Evolutionary conservation across 371 early-diverging fungal species (phyloP).

Genomic region (Lichtheimia corymbifera): DNA sequence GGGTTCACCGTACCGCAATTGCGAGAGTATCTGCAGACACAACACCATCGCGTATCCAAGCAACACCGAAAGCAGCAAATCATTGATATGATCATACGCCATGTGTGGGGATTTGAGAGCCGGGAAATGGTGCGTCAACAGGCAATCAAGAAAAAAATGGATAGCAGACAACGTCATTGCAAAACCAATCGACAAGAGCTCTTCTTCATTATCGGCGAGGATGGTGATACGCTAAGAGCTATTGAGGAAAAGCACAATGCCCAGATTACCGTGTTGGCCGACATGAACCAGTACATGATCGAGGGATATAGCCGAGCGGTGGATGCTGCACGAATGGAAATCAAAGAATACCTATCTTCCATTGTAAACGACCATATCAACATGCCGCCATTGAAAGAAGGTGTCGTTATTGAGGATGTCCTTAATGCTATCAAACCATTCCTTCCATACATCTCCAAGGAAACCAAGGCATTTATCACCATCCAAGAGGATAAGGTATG

Average conservation of each 20-base stretch:
- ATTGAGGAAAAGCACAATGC: conserved; percentile 33
- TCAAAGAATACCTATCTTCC: neutral
- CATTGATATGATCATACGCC: conserved; percentile 16
- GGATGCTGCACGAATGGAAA: conserved; percentile 14
- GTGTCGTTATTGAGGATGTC: neutral
- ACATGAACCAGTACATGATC: conserved; percentile 18
- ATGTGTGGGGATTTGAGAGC: conserved; percentile 28
- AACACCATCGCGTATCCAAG: conserved; percentile 6
- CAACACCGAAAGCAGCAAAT: conserved; percentile 11
- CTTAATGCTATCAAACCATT: neutral
- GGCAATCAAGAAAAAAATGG: conserved; percentile 1
- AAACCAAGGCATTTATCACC: conserved; percentile 25
- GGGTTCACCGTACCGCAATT: conserved; percentile 33
- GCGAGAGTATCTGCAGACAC: conserved; percentile 18
- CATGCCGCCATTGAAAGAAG: neutral
- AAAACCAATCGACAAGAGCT: conserved; percentile 26
- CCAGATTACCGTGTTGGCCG: conserved; percentile 26
- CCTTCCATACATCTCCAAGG: conserved; percentile 19
- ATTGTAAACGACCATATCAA: neutral
- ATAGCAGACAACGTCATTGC: conserved; percentile 12
- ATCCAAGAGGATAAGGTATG: conserved; percentile 26
- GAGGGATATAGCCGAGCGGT: conserved; percentile 25
- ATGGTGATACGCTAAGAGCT: conserved; percentile 26
- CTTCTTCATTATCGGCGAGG: conserved; percentile 39
- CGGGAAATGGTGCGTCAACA: conserved; percentile 18